Evolutionary conservation across 805 yeast genomes (phyloP).

Genomic region (Kodamaea neixiangensis): DNA sequence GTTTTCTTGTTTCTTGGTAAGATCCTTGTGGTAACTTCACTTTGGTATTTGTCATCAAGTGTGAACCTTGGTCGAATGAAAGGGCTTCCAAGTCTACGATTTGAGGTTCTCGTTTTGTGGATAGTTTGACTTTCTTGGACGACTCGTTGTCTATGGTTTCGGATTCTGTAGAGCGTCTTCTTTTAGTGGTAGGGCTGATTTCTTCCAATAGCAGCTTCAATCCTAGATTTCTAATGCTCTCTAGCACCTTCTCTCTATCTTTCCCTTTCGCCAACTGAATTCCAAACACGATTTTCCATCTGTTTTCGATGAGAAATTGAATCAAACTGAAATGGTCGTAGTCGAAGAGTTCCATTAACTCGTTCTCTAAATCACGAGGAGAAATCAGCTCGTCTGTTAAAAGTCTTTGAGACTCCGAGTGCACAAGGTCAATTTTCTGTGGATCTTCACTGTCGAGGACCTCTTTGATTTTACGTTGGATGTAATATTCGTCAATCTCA

Average conservation of each 20-base stretch:
- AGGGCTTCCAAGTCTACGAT: slow-evolving; percentile 64
- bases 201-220: slow-evolving; percentile 45
- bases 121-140: slow-evolving; percentile 2
- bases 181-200: slow-evolving; percentile 19
- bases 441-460: slow-evolving; percentile 39
- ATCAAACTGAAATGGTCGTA: slow-evolving; percentile 53
- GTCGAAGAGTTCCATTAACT: slow-evolving; percentile 54
- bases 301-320: slow-evolving; percentile 49
- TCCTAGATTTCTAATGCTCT: slow-evolving; percentile 48
- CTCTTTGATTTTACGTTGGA: slow-evolving; percentile 51
- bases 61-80: slow-evolving; percentile 72
- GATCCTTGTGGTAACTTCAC: slow-evolving; percentile 84
- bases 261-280: slow-evolving; percentile 33
- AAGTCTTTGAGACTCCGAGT: slow-evolving; percentile 40
- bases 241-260: slow-evolving; percentile 33
- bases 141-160: slow-evolving; percentile 9
- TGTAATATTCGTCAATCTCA: slow-evolving; percentile 45
- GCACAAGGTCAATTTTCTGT: slow-evolving; percentile 34
- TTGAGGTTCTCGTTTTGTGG: slow-evolving; percentile 41
- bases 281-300: slow-evolving; percentile 56
- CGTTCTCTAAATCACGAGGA: slow-evolving; percentile 51
- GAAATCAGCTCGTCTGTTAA: slow-evolving; percentile 40
- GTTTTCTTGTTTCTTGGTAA: slow-evolving; percentile 66
- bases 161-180: slow-evolving; percentile 23
- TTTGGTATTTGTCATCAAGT: slow-evolving; percentile 62